Evolutionary conservation across 148 eudicot genomes (phyloP).

Genomic region (Polygonum maritimum): DNA sequence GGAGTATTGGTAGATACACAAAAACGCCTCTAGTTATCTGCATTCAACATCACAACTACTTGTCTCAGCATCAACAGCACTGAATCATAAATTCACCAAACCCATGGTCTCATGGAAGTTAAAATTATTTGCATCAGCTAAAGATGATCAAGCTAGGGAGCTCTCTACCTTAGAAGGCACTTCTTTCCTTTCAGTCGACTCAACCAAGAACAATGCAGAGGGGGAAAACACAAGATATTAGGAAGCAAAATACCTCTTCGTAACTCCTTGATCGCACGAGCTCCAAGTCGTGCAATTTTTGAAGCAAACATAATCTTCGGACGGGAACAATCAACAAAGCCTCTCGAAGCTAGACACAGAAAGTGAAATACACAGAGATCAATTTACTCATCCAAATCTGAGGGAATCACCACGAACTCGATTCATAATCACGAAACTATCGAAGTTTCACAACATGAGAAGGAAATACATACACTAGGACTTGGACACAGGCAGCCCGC

Average conservation of each 20-base stretch:
- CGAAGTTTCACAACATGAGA: too few species aligned
- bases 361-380: too few species aligned
- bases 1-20: too few species aligned
- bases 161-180: not conserved
- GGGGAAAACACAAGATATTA: not conserved
- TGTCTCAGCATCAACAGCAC: not conserved
- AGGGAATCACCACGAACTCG: too few species aligned
- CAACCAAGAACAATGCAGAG: too few species aligned
- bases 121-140: not conserved
- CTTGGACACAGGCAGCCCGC: too few species aligned
- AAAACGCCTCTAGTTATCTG: too few species aligned
- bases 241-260: constrained; percentile 32
- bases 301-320: constrained; percentile 41
- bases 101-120: not conserved
- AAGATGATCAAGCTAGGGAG: not conserved
- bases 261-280: constrained; percentile 31
- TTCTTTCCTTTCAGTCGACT: not conserved
- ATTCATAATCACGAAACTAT: too few species aligned
- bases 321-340: constrained; percentile 1
- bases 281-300: constrained; percentile 40
- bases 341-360: constrained; percentile 15
- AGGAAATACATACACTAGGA: too few species aligned
- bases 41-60: too few species aligned
- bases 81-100: not conserved
- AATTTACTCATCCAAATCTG: too few species aligned